Evolutionary conservation across 805 yeast genomes (phyloP).

Genomic region (Wickerhamiella cacticola): DNA sequence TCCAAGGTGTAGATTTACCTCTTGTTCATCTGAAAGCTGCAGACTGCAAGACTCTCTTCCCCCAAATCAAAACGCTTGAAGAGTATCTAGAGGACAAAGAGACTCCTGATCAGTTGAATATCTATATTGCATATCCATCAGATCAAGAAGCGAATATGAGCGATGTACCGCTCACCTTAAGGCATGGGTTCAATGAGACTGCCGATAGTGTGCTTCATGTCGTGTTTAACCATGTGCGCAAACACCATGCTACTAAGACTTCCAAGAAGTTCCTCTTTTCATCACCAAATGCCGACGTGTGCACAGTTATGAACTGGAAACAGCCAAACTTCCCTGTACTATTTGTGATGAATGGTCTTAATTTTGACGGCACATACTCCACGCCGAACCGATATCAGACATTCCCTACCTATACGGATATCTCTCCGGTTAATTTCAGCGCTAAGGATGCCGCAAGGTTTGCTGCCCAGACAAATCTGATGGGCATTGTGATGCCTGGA

Average conservation of each 20-base stretch:
- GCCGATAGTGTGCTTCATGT: constrained; percentile 61
- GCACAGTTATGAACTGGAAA: constrained; percentile 93
- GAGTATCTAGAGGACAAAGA: constrained; percentile 34
- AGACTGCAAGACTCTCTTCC: constrained; percentile 20
- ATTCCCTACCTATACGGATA: neutral
- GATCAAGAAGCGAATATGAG: constrained; percentile 14
- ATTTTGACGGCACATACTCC: constrained; percentile 22
- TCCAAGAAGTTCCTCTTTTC: constrained; percentile 65
- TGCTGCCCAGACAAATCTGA: constrained; percentile 67
- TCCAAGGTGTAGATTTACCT: constrained; percentile 54
- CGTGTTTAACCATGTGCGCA: constrained; percentile 65
- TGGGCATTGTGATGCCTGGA: constrained; percentile 71
- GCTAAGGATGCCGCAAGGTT: constrained; percentile 66
- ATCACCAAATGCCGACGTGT: constrained; percentile 77
- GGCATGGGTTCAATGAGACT: constrained; percentile 49
- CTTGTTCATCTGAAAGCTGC: constrained; percentile 22
- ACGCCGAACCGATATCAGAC: constrained; percentile 22
- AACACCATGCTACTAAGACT: constrained; percentile 20
- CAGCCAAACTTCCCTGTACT: constrained; percentile 96
- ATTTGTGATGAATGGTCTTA: constrained; percentile 48
- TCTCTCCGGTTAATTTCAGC: constrained; percentile 24
- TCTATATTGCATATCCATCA: constrained; percentile 23
- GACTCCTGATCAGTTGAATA: constrained; percentile 22
- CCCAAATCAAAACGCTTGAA: constrained; percentile 20
- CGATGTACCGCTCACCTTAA: constrained; percentile 18